These are phyloP conservation scores for Aureobasidium sp. DNA, from an alignment of 2,329 filamentous ascomycete genomes.

Conservation along the genomic window DNA sequence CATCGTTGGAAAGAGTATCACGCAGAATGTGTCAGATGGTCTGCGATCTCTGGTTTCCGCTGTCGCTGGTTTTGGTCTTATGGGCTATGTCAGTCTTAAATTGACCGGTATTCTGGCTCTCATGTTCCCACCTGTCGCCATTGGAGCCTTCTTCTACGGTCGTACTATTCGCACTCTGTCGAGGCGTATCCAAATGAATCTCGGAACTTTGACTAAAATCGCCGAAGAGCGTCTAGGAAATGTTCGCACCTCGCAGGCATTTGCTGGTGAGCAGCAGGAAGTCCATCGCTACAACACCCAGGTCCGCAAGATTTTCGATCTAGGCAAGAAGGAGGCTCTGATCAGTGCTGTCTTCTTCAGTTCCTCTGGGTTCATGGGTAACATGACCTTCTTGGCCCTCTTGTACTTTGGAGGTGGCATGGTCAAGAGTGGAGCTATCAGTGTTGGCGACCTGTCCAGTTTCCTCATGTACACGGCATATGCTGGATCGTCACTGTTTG, in stretches of 20 bases:
- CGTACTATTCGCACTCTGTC: constrained; percentile 81
- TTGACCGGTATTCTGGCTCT: constrained; percentile 78
- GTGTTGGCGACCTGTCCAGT: constrained; percentile 83
- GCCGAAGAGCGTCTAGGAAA: constrained; percentile 97
- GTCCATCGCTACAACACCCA: constrained; percentile 86
- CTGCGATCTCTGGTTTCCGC: constrained; percentile 84
- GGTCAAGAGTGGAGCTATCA: constrained; percentile 78
- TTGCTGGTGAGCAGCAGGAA: constrained; percentile 87
- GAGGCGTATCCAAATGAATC: constrained; percentile 84
- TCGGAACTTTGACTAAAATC: constrained; percentile 91
- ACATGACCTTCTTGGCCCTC: constrained; percentile 89
- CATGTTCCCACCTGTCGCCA: constrained; percentile 83
- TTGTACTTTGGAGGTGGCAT: constrained; percentile 85
- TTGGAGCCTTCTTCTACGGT: constrained; percentile 88
- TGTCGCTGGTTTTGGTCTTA: constrained; percentile 78
- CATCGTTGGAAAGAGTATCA: constrained; percentile 97
- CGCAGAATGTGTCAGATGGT: constrained; percentile 95
- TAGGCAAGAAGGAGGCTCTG: constrained; percentile 79
- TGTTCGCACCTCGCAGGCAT: constrained; percentile 92
- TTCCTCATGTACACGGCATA: constrained; percentile 99
- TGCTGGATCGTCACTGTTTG: constrained; percentile 78
- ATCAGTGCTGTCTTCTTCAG: constrained; percentile 88
- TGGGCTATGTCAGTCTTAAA: constrained; percentile 92
- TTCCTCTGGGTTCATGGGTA: constrained; percentile 80
- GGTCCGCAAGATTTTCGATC: constrained; percentile 80